Conservation (phyloP, 129 eudicot species). For the Lactuca saligna region DNA sequence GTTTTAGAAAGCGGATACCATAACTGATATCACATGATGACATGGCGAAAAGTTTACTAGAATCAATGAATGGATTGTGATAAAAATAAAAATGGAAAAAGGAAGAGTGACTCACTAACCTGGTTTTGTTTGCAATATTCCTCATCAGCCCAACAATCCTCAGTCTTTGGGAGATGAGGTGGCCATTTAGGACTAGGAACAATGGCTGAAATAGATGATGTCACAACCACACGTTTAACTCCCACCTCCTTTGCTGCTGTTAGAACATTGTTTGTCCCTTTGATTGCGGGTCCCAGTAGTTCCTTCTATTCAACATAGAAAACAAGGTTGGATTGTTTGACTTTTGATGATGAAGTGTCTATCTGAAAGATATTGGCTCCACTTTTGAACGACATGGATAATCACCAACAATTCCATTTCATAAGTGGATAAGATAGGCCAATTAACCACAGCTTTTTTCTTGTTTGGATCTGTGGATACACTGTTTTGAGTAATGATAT, state of each 20-base stretch:
- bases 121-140: conserved; percentile 80
- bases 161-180: conserved; percentile 57
- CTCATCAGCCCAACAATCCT: conserved; percentile 90
- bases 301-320: conserved; percentile 35
- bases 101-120: conserved; percentile 47
- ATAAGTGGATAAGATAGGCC: no score
- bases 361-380: no score
- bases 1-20: conserved; percentile 96
- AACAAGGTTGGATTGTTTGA: no score
- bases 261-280: conserved; percentile 85
- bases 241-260: conserved; percentile 84
- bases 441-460: no score
- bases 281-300: conserved; percentile 76
- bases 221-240: conserved; percentile 87
- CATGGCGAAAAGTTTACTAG: background rate
- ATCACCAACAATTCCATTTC: no score
- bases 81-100: background rate
- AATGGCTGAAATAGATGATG: conserved; percentile 81
- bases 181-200: conserved; percentile 82
- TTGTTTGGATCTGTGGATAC: no score
- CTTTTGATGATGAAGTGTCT: no score
- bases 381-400: no score
- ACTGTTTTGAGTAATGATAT: no score
- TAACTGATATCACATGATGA: conserved; percentile 36
- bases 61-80: no score